Conservation (phyloP, 2,329 filamentous ascomycete species). For the Penicillium sp. region DNA sequence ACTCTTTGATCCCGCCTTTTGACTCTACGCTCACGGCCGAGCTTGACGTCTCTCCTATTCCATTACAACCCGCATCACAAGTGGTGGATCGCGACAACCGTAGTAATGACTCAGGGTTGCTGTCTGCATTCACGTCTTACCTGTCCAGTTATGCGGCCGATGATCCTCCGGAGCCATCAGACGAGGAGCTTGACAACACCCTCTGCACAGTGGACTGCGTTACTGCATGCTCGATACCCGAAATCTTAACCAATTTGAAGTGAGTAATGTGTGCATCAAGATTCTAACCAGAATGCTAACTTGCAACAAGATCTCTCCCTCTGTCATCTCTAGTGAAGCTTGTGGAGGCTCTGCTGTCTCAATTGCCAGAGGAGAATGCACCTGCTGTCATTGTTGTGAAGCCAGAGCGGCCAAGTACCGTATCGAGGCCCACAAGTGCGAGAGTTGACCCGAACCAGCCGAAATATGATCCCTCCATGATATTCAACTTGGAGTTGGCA, state of each 20-base stretch:
- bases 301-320: slow-evolving; percentile 57
- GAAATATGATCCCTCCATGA: slow-evolving; percentile 78
- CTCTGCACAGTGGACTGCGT: slow-evolving; percentile 93
- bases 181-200: slow-evolving; percentile 95
- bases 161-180: slow-evolving; percentile 93
- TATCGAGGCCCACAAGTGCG: slow-evolving; percentile 58
- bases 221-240: slow-evolving; percentile 79
- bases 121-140: slow-evolving; percentile 93
- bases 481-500: slow-evolving; percentile 88
- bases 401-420: slow-evolving; percentile 69
- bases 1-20: slow-evolving; percentile 84
- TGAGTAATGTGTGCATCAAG: slow-evolving; percentile 46
- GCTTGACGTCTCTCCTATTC: slow-evolving; percentile 75
- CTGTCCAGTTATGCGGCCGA: slow-evolving; percentile 99
- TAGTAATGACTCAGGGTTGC: slow-evolving; percentile 75
- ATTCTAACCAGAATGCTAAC: slow-evolving; percentile 13
- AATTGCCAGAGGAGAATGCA: slow-evolving; percentile 82
- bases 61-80: slow-evolving; percentile 85
- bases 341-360: slow-evolving; percentile 71
- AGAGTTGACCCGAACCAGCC: slow-evolving; percentile 58
- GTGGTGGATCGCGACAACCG: slow-evolving; percentile 85
- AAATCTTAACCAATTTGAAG: slow-evolving; percentile 80
- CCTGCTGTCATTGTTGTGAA: slow-evolving; percentile 86
- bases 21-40: slow-evolving; percentile 65
- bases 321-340: slow-evolving; percentile 59